phyloP scores from a whole-genome alignment of 2,329 filamentous ascomycete genomes.

The Xylariaceae sp. region DNA sequence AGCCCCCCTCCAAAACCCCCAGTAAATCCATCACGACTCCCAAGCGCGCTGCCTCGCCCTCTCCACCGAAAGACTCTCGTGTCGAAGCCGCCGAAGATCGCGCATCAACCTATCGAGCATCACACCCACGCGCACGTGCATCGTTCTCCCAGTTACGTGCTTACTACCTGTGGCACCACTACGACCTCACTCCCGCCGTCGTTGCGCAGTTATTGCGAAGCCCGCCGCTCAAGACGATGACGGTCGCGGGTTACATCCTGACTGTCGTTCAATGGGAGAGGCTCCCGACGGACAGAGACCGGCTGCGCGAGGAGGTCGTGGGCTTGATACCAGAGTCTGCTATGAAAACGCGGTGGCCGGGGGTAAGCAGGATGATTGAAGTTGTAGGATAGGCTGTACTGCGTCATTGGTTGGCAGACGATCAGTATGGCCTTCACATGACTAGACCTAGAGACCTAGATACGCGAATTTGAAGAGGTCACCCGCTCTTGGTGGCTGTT shows the following conservation, averaged over 20 bases:
- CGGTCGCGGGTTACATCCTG: slow-evolving; percentile 57
- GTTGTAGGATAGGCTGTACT: no score
- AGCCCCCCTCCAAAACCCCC: neutral
- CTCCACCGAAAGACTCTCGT: slow-evolving; percentile 31
- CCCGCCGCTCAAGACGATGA: slow-evolving; percentile 53
- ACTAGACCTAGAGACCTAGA: no score
- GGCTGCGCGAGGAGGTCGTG: slow-evolving; percentile 22
- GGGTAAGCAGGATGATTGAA: neutral
- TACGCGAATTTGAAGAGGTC: no score
- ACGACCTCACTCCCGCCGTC: slow-evolving; percentile 40
- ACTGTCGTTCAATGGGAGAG: slow-evolving; percentile 47
- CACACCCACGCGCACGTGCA: slow-evolving; percentile 13
- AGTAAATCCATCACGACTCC: neutral
- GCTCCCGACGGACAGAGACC: slow-evolving; percentile 44
- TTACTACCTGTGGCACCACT: slow-evolving; percentile 62
- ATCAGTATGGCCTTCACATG: no score
- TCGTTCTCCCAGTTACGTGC: slow-evolving; percentile 41
- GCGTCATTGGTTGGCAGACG: no score
- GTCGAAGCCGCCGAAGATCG: slow-evolving; percentile 39
- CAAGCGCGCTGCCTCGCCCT: neutral
- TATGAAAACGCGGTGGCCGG: neutral
- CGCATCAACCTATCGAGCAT: slow-evolving; percentile 31
- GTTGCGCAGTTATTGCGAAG: slow-evolving; percentile 55
- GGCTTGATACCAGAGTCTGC: neutral
- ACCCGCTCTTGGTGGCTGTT: no score